These are phyloP conservation scores for Agarophyton chilense DNA, from an alignment of 23 red algal genomes.

Conservation along the genomic window DNA sequence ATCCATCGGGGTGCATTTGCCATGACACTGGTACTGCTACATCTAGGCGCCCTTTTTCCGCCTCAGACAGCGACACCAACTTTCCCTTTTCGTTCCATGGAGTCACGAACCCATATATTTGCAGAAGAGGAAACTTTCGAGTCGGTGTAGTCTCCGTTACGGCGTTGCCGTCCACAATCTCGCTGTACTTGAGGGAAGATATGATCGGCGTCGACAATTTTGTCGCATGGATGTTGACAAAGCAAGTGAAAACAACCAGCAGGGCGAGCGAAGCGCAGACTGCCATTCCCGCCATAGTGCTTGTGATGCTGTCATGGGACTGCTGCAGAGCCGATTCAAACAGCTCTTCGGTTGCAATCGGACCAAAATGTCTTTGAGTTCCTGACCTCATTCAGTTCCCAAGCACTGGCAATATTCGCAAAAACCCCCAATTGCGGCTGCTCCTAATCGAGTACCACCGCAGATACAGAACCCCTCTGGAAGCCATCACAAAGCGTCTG, in stretches of 20 bases:
- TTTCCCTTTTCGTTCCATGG: conserved; percentile 43
- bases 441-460: too few relatives aligned
- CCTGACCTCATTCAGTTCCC: too few relatives aligned
- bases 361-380: too few relatives aligned
- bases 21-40: conserved; percentile 31
- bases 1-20: conserved; percentile 38
- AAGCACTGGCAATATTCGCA: too few relatives aligned
- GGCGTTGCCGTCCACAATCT: not conserved
- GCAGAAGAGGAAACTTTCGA: conserved; percentile 22
- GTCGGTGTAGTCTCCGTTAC: not conserved
- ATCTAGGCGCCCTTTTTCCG: conserved; percentile 11
- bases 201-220: not conserved
- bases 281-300: too few relatives aligned
- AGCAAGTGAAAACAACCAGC: not conserved
- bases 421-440: too few relatives aligned
- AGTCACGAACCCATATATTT: conserved; percentile 46
- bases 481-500: too few relatives aligned
- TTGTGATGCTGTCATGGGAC: too few relatives aligned
- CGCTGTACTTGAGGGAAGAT: not conserved
- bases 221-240: not conserved
- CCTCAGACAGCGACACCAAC: conserved; percentile 18
- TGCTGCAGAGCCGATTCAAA: too few relatives aligned
- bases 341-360: too few relatives aligned
- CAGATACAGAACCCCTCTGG: too few relatives aligned
- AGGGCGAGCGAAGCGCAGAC: too few relatives aligned